Percentiles rank a stretch among this genome's conserved stretches.
These are phyloP conservation scores for Phialocephala sp. DNA, from an alignment of 2,329 filamentous ascomycete species.

Conservation along the genomic window DNA sequence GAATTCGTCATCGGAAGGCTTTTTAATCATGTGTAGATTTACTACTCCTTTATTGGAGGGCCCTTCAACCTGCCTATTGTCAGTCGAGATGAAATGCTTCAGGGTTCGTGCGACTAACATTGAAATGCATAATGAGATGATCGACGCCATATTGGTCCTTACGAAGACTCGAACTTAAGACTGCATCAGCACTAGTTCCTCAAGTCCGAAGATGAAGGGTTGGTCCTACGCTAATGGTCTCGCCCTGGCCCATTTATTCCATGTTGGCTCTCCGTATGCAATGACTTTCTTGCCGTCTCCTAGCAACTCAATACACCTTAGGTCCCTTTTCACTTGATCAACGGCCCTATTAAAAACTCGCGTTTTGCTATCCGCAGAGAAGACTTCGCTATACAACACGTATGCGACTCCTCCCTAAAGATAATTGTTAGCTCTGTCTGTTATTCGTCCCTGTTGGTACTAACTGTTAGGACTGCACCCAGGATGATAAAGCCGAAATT, in stretches of 20 bases:
- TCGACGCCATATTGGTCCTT: slow-evolving; percentile 78
- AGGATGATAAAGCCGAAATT: slow-evolving; percentile 81
- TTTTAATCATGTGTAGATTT: slow-evolving; percentile 77
- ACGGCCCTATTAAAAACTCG: slow-evolving; percentile 88
- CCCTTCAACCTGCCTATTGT: slow-evolving; percentile 69
- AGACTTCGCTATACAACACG: slow-evolving; percentile 81
- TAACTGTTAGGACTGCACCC: slow-evolving; percentile 77
- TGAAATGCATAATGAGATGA: slow-evolving; percentile 85
- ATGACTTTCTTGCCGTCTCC: slow-evolving; percentile 77
- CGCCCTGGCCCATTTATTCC: slow-evolving; percentile 78
- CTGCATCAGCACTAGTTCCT: slow-evolving; percentile 41
- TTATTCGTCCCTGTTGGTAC: slow-evolving; percentile 38
- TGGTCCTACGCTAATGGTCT: slow-evolving; percentile 65
- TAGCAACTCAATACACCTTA: slow-evolving; percentile 73
- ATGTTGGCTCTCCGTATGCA: slow-evolving; percentile 81
- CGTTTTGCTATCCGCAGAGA: slow-evolving; percentile 84
- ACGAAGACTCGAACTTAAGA: slow-evolving; percentile 63
- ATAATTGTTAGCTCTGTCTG: not conserved
- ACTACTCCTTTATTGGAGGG: slow-evolving; percentile 75
- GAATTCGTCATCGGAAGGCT: slow-evolving; percentile 69
- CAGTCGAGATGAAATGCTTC: slow-evolving; percentile 28
- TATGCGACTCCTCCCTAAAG: slow-evolving; percentile 75
- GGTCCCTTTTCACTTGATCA: slow-evolving; percentile 75
- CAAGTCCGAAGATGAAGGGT: too few relatives aligned
- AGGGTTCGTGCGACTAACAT: slow-evolving; percentile 55